Evolutionary conservation across 768 basidiomycete species (phyloP).

Genomic region (Pleurotus citrinopileatus): DNA sequence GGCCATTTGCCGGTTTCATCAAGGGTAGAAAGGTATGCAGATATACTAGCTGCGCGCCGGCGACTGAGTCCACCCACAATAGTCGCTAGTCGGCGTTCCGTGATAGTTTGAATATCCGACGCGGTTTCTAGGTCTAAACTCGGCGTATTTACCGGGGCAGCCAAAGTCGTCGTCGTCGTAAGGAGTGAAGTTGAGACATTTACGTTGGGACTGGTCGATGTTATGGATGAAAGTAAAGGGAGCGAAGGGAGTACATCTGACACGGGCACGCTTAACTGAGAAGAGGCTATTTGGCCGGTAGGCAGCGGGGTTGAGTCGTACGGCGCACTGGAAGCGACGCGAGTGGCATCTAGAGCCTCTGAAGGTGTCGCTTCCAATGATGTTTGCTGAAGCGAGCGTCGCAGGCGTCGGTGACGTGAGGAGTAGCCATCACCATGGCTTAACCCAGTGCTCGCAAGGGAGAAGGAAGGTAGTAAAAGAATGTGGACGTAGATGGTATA

Average conservation of each 20-base stretch:
- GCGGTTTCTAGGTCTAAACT: conserved; percentile 18
- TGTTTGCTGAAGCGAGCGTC: not conserved
- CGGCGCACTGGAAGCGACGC: too few species aligned
- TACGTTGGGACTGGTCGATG: too few species aligned
- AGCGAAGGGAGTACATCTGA: too few species aligned
- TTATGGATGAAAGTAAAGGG: too few species aligned
- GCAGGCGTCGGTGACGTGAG: conserved; percentile 1
- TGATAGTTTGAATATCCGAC: conserved; percentile 29
- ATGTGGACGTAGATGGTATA: conserved; percentile 2
- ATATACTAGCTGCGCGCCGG: conserved; percentile 28
- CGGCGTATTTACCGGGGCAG: too few species aligned
- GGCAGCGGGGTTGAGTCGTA: too few species aligned
- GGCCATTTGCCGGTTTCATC: conserved; percentile 54
- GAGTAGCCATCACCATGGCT: not conserved
- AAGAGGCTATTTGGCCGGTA: too few species aligned
- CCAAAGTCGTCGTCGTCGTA: too few species aligned
- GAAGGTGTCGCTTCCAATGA: too few species aligned
- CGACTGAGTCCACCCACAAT: conserved; percentile 37
- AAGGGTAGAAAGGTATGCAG: conserved; percentile 45
- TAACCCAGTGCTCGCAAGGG: not conserved
- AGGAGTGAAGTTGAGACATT: too few species aligned
- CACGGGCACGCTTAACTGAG: too few species aligned
- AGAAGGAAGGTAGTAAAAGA: not conserved
- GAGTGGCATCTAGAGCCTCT: too few species aligned
- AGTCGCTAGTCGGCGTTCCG: conserved; percentile 34